A percentile compares a stretch with the other conserved stretches of the same genome.
Conservation (phyloP, 495 filamentous ascomycete genomes). For the Bathelium albidoporum region DNA sequence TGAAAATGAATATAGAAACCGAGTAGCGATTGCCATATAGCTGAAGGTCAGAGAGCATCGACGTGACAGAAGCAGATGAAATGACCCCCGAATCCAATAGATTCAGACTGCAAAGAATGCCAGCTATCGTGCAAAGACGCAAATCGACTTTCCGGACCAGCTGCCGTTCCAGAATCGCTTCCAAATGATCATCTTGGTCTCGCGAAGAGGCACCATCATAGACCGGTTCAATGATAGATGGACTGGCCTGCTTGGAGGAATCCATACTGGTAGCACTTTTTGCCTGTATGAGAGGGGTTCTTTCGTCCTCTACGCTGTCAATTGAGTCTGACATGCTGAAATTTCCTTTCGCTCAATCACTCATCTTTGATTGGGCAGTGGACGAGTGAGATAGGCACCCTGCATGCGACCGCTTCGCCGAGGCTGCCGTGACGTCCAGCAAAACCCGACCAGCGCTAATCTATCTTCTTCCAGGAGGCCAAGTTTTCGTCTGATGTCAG, state of each 20-base stretch:
- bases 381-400: too few relatives aligned
- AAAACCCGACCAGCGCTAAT: too few relatives aligned
- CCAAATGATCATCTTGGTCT: neutral
- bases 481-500: too few relatives aligned
- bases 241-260: neutral
- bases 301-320: neutral
- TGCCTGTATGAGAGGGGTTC: neutral
- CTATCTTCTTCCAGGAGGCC: too few relatives aligned
- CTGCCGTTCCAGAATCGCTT: constrained; percentile 16
- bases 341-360: neutral
- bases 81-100: constrained; percentile 68
- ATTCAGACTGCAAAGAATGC: constrained; percentile 61
- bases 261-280: neutral
- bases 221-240: neutral
- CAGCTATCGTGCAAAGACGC: constrained; percentile 65
- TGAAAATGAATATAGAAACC: constrained; percentile 71
- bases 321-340: neutral
- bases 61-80: constrained; percentile 65
- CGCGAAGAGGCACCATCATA: neutral
- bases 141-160: constrained; percentile 59
- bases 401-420: too few relatives aligned
- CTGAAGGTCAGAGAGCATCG: constrained; percentile 56
- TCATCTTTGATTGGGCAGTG: too few relatives aligned
- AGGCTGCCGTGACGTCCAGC: too few relatives aligned
- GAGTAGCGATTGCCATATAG: constrained; percentile 58